phyloP scores from a whole-genome alignment of 768 basidiomycete species.

The Pleurotus citrinopileatus region DNA sequence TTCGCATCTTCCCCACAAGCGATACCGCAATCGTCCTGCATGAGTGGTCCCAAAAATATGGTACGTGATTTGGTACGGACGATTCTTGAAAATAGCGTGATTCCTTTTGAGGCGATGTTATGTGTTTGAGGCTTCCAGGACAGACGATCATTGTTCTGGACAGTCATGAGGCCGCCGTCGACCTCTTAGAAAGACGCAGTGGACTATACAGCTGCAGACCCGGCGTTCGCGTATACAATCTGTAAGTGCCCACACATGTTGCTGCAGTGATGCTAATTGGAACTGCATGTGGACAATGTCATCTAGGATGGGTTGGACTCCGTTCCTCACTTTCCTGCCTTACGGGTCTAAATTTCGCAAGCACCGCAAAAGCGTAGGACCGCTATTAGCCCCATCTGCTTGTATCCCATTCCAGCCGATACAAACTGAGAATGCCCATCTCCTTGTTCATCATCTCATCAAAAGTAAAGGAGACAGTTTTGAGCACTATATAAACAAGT shows the following conservation, averaged over 20 bases:
- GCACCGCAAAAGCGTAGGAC: constrained; percentile 20
- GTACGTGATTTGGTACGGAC: neutral
- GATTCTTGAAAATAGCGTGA: neutral
- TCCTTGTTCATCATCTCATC: constrained; percentile 27
- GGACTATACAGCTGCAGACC: neutral
- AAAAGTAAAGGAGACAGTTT: constrained; percentile 17
- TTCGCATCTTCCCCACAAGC: neutral
- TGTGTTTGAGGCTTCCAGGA: neutral
- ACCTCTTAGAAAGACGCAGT: neutral
- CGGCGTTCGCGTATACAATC: neutral
- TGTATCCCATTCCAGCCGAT: constrained; percentile 22
- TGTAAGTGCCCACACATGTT: too few relatives aligned
- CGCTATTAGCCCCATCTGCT: constrained; percentile 17
- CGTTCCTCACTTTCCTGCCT: constrained; percentile 16
- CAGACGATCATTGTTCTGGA: neutral
- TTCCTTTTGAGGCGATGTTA: neutral
- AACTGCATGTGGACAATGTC: neutral
- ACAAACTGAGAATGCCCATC: constrained; percentile 26
- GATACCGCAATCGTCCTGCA: neutral
- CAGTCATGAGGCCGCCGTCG: neutral
- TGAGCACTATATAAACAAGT: neutral
- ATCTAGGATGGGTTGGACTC: constrained; percentile 17
- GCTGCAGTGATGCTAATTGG: too few relatives aligned
- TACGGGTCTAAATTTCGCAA: constrained; percentile 20
- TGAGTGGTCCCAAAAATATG: neutral